phyloP scores from a whole-genome alignment of 2,329 filamentous ascomycete genomes.

The Penicillium glabrum region DNA sequence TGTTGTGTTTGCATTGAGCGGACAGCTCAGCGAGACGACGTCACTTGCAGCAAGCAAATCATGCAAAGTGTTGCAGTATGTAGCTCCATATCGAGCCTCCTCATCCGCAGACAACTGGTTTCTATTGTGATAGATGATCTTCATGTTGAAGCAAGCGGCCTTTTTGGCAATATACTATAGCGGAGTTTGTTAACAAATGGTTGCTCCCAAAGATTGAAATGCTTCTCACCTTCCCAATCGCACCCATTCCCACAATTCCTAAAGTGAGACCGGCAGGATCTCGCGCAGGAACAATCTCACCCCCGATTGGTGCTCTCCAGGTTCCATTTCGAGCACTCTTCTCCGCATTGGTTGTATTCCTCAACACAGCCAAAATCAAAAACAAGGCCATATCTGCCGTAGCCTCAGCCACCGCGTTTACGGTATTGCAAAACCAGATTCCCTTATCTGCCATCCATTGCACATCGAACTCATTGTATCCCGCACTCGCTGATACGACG shows the following conservation, averaged over 20 bases:
- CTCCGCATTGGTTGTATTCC: slow-evolving; percentile 47
- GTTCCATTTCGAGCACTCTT: slow-evolving; percentile 35
- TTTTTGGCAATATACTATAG: slow-evolving; percentile 39
- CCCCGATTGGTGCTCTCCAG: slow-evolving; percentile 34
- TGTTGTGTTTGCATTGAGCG: slow-evolving; percentile 43
- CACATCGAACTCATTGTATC: slow-evolving; percentile 51
- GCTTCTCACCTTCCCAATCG: slow-evolving; percentile 44
- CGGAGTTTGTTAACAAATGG: not conserved
- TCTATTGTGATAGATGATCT: slow-evolving; percentile 48
- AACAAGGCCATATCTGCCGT: slow-evolving; percentile 55
- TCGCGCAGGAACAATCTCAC: slow-evolving; percentile 29
- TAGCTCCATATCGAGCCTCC: slow-evolving; percentile 29
- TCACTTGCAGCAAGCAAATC: slow-evolving; percentile 45
- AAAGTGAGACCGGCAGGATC: slow-evolving; percentile 49
- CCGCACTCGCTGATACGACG: slow-evolving; percentile 49
- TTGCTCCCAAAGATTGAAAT: not conserved
- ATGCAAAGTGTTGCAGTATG: slow-evolving; percentile 40
- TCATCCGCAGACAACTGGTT: slow-evolving; percentile 36
- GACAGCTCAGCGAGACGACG: slow-evolving; percentile 51
- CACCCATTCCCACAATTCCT: slow-evolving; percentile 52
- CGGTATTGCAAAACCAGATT: slow-evolving; percentile 57
- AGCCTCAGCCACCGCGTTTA: slow-evolving; percentile 55
- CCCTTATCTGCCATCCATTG: slow-evolving; percentile 43
- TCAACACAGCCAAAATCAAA: slow-evolving; percentile 45
- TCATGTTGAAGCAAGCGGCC: slow-evolving; percentile 45